These are phyloP conservation scores for Murraya koenigii DNA, from an alignment of 345 rosid genomes.

Conservation along the genomic window DNA sequence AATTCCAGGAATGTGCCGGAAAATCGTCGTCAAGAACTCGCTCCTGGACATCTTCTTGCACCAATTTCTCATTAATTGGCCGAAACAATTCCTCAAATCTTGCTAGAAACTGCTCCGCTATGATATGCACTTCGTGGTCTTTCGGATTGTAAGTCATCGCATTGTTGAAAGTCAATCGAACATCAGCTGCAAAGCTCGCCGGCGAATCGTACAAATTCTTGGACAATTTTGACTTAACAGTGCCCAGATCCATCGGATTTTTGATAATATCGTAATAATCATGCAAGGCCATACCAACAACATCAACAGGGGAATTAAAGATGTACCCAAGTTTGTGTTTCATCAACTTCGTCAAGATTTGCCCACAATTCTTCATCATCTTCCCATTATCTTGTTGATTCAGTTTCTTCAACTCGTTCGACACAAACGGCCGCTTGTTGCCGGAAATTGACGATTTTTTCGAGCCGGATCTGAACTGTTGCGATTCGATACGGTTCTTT, in stretches of 20 bases:
- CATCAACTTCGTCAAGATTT: slow-evolving; percentile 70
- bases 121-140: slow-evolving; percentile 55
- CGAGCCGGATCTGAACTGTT: slow-evolving; percentile 47
- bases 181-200: slow-evolving; percentile 59
- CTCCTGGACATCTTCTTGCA: slow-evolving; percentile 20
- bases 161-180: slow-evolving; percentile 67
- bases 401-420: slow-evolving; percentile 31
- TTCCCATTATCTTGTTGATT: slow-evolving; percentile 38
- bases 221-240: slow-evolving; percentile 50
- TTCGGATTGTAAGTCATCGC: slow-evolving; percentile 77
- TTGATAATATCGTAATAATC: slow-evolving; percentile 61
- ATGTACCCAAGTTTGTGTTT: slow-evolving; percentile 62
- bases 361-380: slow-evolving; percentile 48
- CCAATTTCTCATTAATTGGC: slow-evolving; percentile 37
- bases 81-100: slow-evolving; percentile 51
- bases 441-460: slow-evolving; percentile 31
- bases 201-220: slow-evolving; percentile 55
- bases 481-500: slow-evolving; percentile 48
- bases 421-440: slow-evolving; percentile 41
- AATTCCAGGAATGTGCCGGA: slow-evolving; percentile 56
- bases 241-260: slow-evolving; percentile 82
- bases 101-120: slow-evolving; percentile 52
- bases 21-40: slow-evolving; percentile 23
- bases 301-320: slow-evolving; percentile 66
- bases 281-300: slow-evolving; percentile 51